phyloP scores from a whole-genome alignment of 768 basidiomycete genomes.

The Boletus subparvulus region DNA sequence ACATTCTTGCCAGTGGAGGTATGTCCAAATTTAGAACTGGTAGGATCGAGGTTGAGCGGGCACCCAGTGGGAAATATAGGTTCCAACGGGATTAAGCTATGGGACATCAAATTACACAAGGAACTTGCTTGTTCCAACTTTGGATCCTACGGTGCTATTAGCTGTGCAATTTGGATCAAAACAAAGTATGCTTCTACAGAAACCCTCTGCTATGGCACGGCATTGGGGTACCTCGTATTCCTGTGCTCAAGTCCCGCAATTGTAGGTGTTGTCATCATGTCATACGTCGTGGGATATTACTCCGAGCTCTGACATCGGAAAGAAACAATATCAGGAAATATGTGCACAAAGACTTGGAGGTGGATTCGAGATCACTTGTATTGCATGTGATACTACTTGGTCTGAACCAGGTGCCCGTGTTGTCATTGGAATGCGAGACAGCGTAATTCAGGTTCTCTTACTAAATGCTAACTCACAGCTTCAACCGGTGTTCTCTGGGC shows the following conservation, averaged over 20 bases:
- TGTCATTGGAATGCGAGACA: slow-evolving; percentile 3
- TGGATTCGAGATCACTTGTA: slow-evolving; percentile 10
- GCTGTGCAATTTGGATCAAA: slow-evolving; percentile 5
- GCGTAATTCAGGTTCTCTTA: background rate
- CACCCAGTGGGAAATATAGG: background rate
- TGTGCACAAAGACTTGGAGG: slow-evolving; percentile 9
- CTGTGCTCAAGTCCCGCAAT: background rate
- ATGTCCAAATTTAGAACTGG: background rate
- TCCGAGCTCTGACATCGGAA: background rate
- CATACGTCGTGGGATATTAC: no score
- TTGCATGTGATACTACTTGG: slow-evolving; percentile 1
- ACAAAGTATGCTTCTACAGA: background rate
- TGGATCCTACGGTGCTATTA: background rate
- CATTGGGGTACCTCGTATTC: slow-evolving; percentile 9
- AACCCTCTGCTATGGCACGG: slow-evolving; percentile 11
- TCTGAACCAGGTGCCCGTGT: background rate
- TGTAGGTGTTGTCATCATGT: slow-evolving; percentile 4
- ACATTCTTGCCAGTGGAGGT: slow-evolving; percentile 6
- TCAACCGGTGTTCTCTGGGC: background rate
- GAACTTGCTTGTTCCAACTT: background rate
- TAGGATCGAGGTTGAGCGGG: background rate
- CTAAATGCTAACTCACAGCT: slow-evolving; percentile 7
- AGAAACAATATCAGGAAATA: slow-evolving; percentile 12
- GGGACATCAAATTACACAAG: background rate
- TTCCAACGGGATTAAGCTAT: slow-evolving; percentile 1